phyloP scores from a whole-genome alignment of 2,329 filamentous ascomycete species.

The Paecilomyces fulvus region DNA sequence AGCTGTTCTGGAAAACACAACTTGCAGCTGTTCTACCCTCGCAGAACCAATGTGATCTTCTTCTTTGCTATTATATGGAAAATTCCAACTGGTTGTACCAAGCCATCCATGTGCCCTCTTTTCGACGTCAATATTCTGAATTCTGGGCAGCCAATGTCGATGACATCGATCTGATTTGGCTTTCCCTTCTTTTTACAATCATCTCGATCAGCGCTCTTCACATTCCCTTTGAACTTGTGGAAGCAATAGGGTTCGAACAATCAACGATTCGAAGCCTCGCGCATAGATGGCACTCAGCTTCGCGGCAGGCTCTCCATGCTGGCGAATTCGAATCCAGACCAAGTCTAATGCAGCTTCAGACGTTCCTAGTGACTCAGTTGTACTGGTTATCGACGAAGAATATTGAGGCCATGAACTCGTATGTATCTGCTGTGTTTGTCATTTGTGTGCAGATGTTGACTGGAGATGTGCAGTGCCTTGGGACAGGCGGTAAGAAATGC shows the following conservation, averaged over 20 bases:
- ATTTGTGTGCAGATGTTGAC: not conserved
- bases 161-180: slow-evolving; percentile 22
- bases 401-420: slow-evolving; percentile 25
- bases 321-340: slow-evolving; percentile 20
- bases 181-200: slow-evolving; percentile 21
- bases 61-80: slow-evolving; percentile 20
- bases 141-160: slow-evolving; percentile 18
- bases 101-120: slow-evolving; percentile 14
- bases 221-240: slow-evolving; percentile 14
- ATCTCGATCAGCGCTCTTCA: slow-evolving; percentile 21
- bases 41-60: slow-evolving; percentile 15
- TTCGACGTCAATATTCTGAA: slow-evolving; percentile 14
- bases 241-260: slow-evolving; percentile 12
- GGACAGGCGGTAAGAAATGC: slow-evolving; percentile 17
- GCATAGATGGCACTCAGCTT: slow-evolving; percentile 20
- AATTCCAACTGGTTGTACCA: slow-evolving; percentile 25
- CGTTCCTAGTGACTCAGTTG: slow-evolving; percentile 20
- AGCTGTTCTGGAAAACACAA: slow-evolving; percentile 14
- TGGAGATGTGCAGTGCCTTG: slow-evolving; percentile 7
- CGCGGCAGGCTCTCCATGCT: slow-evolving; percentile 19
- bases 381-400: slow-evolving; percentile 26
- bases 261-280: slow-evolving; percentile 12
- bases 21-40: slow-evolving; percentile 11
- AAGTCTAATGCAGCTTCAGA: slow-evolving; percentile 18
- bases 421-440: slow-evolving; percentile 3